Evolutionary conservation across 345 rosid genomes (phyloP).

Genomic region (Viola odorata): DNA sequence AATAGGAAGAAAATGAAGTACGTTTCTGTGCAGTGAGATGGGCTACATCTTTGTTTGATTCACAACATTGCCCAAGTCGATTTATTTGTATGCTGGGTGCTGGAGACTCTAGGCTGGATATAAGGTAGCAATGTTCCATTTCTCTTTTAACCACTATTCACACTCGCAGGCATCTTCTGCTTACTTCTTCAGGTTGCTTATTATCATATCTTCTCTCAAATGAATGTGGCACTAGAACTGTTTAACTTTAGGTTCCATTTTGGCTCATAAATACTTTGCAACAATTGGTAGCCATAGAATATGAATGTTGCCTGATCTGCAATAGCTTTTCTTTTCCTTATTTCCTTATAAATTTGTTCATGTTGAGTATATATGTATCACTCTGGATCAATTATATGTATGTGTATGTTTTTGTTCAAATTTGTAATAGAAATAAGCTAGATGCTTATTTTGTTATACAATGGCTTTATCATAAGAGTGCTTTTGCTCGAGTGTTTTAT

Average conservation of each 20-base stretch:
- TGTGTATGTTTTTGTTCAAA: not conserved
- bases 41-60: conserved; percentile 74
- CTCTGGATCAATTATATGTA: not conserved
- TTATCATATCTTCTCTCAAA: too few species aligned
- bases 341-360: not conserved
- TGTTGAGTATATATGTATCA: not conserved
- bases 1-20: conserved; percentile 87
- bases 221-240: too few species aligned
- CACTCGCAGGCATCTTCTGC: not conserved
- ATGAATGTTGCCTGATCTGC: not conserved
- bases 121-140: conserved; percentile 48
- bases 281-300: not conserved
- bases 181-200: not conserved
- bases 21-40: conserved; percentile 91
- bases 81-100: conserved; percentile 87
- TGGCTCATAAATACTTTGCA: not conserved
- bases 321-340: not conserved
- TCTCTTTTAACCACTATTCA: not conserved
- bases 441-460: too few species aligned
- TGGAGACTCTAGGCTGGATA: conserved; percentile 80
- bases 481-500: conserved; percentile 7
- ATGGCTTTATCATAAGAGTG: too few species aligned
- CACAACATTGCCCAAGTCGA: conserved; percentile 89
- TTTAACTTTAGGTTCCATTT: too few species aligned
- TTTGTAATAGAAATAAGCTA: not conserved